Conservation (phyloP, 129 eudicot genomes). For the Flaveria bidentis region DNA sequence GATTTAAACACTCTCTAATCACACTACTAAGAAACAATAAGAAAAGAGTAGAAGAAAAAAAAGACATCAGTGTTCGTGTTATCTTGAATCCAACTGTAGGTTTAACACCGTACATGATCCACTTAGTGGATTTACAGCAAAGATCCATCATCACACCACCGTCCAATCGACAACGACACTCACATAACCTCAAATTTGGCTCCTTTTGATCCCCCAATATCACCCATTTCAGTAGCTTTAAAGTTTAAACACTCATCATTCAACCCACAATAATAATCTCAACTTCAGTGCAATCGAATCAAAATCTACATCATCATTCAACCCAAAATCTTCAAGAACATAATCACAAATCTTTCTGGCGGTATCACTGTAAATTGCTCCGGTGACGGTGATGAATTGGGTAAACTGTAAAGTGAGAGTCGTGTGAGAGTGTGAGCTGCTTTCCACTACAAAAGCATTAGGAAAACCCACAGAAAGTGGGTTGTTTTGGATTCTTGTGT, state of each 20-base stretch:
- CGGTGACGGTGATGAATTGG: conserved; percentile 1
- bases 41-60: no score
- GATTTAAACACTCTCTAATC: no score
- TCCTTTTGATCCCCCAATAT: background rate
- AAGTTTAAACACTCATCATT: no score
- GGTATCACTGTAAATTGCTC: background rate
- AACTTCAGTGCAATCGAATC: no score
- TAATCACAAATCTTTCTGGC: background rate
- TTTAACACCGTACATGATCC: background rate
- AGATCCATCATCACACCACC: background rate
- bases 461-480: conserved; percentile 29
- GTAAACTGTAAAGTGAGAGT: background rate
- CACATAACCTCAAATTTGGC: background rate
- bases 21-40: no score
- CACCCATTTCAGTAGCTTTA: background rate
- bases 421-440: conserved; percentile 15
- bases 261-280: no score
- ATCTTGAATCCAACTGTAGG: no score
- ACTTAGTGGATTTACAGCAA: background rate
- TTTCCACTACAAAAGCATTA: conserved; percentile 14
- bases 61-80: no score
- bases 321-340: no score
- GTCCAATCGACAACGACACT: conserved; percentile 1
- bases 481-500: conserved; percentile 28
- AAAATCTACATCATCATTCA: no score